Evolutionary conservation across 169 alveolate genomes (phyloP), one percentile per base, ranked within the genome.

Genomic region (Cryptosporidium muris): DNA sequence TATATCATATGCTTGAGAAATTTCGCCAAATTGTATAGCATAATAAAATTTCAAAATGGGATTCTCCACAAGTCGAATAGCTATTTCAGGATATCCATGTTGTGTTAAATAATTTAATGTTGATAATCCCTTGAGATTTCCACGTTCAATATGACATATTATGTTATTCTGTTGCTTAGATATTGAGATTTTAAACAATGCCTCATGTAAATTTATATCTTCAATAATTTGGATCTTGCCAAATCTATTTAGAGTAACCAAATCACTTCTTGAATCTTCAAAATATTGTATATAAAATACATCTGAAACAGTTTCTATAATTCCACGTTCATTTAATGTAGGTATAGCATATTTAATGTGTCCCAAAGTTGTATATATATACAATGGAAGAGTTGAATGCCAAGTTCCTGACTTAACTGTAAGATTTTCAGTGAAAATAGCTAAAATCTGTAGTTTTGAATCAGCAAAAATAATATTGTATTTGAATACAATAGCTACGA

Each of bases 81-180:
- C 95, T 5, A 92, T 63, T 42, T 89, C 93, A 2, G 94, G 66
- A 62, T 90, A 92, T 1, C 91, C 90, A 65, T 92, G 66, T 63
- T 91, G 90, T 14, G 91, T 82, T 7, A 92, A 60, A 82, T 92
- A 92, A 8, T 90, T 67, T 49, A 90, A 67, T n/a, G 91, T 64
- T 12, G 92, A 58, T 51, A 88, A 91, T 52, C 95, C 95, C 14
- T 80, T 56, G 34, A 80, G 80, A 25, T 88, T 80, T 16, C 88
- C 92, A 36, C 80, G 64, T 14, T 81, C 58, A 51, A 90, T 74
- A 12, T 88, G 81, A 25, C 74, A 52, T 14, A 90, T 51, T 4
- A 91, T 91, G 38, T 52, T 81, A 63, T 88, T 65, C 36, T 90
- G 91, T 63, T 90, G 91, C 37, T 89, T 91, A 4, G 82, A 56